Base-by-base conservation (phyloP, 2,329 filamentous ascomycete species). In the Penicillium occitanis region DNA sequence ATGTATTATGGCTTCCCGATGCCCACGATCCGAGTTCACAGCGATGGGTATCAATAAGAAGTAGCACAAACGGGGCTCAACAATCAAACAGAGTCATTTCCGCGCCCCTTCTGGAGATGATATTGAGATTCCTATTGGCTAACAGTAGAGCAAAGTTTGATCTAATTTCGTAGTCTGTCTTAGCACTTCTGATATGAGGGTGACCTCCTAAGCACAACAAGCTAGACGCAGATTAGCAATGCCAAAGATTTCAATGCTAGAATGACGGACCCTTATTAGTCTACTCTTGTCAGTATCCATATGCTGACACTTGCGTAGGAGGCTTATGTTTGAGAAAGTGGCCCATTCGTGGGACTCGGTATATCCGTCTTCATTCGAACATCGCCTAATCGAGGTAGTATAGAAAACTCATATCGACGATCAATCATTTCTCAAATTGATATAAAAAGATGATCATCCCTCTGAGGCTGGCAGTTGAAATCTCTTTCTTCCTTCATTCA, bases 371-470 rank as follows among this genome's bases (percentile, higher is more conserved):
- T 25, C 1, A 50, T 28, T 50, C 5, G 2, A 30, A 4, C 1
- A 51, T 17, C 8, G 2, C 48, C 48, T 30, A 51, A 17, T 30
- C 17, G 13, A 30, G 48, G 25, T 51, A 28, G 5, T 51, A 51
- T 7, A 25, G 3, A 1, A 35, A 19, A 33, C 17, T 55, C 13
- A 7, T 8, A n/a, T 59, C 4, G 19, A n/a, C 19, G 55, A 42
- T 59, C 19, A 40, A 42, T 8, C 2, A 59, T 33, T 10, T 59
- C 19, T 25, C 1, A 17, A 22, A 8, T 3, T 42, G n/a, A 59
- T 59, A 59, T 59, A 59, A 59, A 59, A 59, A 40, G 55, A 17
- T 22, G n/a, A 14, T 14, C n/a, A 14, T 40, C 35, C 55, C 37
- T n/a, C 35, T 28, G 19, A 2, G 2, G 4, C 19, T 2, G 2